Evolutionary conservation across 2,329 filamentous ascomycete genomes (phyloP).

Genomic region (Neurospora sp.): DNA sequence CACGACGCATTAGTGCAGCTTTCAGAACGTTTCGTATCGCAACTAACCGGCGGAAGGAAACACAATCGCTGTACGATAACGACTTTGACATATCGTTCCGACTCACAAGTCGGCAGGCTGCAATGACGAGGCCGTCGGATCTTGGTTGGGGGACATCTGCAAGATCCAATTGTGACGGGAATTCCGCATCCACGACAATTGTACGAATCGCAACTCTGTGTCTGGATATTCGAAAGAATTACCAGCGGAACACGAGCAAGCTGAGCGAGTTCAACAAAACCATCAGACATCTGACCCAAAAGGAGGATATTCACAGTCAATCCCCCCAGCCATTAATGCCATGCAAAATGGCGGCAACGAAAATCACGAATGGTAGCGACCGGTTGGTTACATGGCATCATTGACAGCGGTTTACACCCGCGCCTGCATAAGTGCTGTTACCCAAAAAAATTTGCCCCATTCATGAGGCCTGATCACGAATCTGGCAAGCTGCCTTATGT

Average conservation of each 20-base stretch:
- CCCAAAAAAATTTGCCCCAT: not conserved
- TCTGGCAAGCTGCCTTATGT: not conserved
- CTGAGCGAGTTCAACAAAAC: not conserved
- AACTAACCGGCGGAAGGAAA: not conserved
- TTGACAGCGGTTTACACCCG: not conserved
- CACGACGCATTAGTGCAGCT: not conserved
- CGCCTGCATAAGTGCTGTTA: not conserved
- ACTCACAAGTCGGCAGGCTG: not conserved
- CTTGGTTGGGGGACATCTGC: not conserved
- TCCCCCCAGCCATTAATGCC: not conserved
- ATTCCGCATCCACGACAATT: not conserved
- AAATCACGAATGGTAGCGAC: not conserved
- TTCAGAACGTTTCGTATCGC: not conserved
- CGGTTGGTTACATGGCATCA: not conserved
- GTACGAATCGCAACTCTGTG: not conserved
- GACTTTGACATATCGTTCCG: not conserved
- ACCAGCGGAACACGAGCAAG: not conserved
- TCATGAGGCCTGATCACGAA: not conserved
- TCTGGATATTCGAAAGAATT: not conserved
- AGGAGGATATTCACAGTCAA: not conserved
- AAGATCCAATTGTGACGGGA: not conserved
- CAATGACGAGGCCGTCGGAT: not conserved
- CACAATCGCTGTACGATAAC: not conserved
- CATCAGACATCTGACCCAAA: not conserved
- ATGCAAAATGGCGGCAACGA: not conserved